Base-by-base conservation (phyloP, 2,329 filamentous ascomycete species). In the Leptographium radiaticola region DNA sequence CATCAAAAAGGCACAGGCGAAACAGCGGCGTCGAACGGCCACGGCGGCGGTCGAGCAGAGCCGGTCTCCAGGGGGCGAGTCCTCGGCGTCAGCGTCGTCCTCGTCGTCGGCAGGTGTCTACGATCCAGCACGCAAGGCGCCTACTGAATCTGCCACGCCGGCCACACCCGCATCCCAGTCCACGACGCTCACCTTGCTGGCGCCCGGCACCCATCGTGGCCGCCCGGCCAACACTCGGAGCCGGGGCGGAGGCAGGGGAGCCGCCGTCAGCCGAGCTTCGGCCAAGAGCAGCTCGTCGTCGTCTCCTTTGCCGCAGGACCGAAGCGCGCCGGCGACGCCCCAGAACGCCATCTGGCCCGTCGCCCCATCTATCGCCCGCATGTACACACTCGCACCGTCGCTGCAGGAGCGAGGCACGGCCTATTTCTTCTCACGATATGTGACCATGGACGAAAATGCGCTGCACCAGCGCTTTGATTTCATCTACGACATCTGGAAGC, bases 351-450 rank as follows among this genome's bases (percentile, higher is more conserved):
- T 57, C 56, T 68, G 63, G 64, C 65, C 66, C 6, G 45, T 56
- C 20, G 62, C 62, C 36, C 61, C 66, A 11, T 59, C 56, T 13
- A 59, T 63, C 53, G 65, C 59, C 34, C 61, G 60, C 15, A 54
- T 65, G 49, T 70, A 65, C 59, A 68, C 54, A 51, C 62, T 65
- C 20, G 63, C 57, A 40, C 64, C 66, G 30, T 64, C 63, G 31
- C 66, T 68, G 30, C 72, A 71, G 58, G 72, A 75, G 55, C 66
- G 66, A 13, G 73, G 72, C 39, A 71, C 67, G 2, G 70, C 70
- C 20, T 76, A 71, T 62, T 77, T 77, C 65, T 76, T 76, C 59
- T 72, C 74, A 6, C 70, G 73, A 40, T 75, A 75, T 57, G 74
- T 76, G 4, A 68, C 68, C n/a, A 64, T 70, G 12, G 69, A 74